Base-by-base conservation (phyloP, 2,329 filamentous ascomycete genomes). In the Orbilia oligospora region DNA sequence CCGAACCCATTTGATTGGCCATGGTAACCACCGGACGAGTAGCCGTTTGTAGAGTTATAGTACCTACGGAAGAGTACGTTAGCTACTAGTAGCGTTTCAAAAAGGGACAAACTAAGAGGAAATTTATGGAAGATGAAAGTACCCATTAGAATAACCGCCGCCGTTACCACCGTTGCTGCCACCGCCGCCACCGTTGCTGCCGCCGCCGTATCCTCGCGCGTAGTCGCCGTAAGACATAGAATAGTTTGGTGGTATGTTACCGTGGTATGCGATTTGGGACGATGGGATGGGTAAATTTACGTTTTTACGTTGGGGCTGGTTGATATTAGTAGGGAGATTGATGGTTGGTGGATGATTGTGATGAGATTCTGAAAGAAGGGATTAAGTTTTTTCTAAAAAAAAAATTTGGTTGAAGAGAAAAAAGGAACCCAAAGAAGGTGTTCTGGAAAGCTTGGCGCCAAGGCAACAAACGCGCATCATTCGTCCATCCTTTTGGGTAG, bases 21-120 rank as follows among this genome's bases (percentile, higher is more conserved):
- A 82, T 83, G 67, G 48, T 75, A 70, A 49, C 68, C 63, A n/a
- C 85, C 85, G 77, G 84, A 71, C 10, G 73, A 85, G 83, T 86
- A 86, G 81, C 87, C 85, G 82, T 87, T 46, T n/a, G n/a, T 86
- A 76, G 84, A 85, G 80, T 86, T 85, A 81, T 85, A 85, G 83
- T 83, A 81, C 56, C 81, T 81, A 20, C 2, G 49, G 55, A 24
- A 22, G 20, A 18, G 10, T 5, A 30, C 9, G 30, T 71, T 69
- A 80, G 72, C 48, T 24, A 2, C 8, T 30, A n/a, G 6, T 16
- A 9, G 6, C 6, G n/a, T 20, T 33, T 5, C 12, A n/a, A 20
- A 30, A 44, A 22, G n/a, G 27, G 2, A 33, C 9, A 27, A 41
- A 5, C 51, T n/a, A 41, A 30, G 30, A 9, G 24, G 48, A 63